Base-by-base conservation (phyloP, 2,329 filamentous ascomycete genomes). In the Penicillium janthinellum region DNA sequence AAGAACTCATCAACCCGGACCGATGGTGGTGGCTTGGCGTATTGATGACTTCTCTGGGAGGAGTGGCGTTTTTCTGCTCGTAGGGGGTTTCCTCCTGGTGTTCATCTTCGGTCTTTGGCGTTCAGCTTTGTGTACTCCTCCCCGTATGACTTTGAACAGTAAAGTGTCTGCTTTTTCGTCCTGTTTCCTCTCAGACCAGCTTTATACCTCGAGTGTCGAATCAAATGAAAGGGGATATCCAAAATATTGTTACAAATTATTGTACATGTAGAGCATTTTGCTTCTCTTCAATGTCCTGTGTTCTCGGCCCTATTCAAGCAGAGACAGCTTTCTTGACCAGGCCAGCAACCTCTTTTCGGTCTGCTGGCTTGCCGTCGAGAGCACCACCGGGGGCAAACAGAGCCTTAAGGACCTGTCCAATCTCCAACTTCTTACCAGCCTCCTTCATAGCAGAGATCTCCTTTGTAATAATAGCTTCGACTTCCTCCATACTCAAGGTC, bases 11-110 rank as follows among this genome's bases (percentile, higher is more conserved):
- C 31, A 74, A 78, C 54, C 73, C 78, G 10, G 75, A 82, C 63
- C 70, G 70, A 12, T 80, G 75, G 77, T 79, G 80, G 77, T 82
- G 81, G 80, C 65, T 80, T 54, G 80, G 81, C 15, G 69, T 82
- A 11, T 64, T 79, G n/a, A 75, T 81, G 70, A 81, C 78, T 11
- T 76, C 76, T 12, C 58, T 81, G 15, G 81, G 81, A 20, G 77
- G 79, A 1, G 61, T 78, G 35, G 68, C 69, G 11, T 61, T 78
- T 37, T 68, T 78, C 56, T 75, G 68, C 41, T 74, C 71, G n/a
- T 76, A 42, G n/a, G 10, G 5, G 42, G 4, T 45, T 28, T 45
- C 22, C 6, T 3, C 2, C 3, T 14, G 41, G 20, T 15, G 7
- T 44, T 20, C 12, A 15, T 2, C 25, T 3, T 48, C 17, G 31